A percentile compares a stretch with the other conserved stretches of the same genome.
Evolutionary conservation across 768 basidiomycete genomes (phyloP).

Genomic region (Ramaria rubella): DNA sequence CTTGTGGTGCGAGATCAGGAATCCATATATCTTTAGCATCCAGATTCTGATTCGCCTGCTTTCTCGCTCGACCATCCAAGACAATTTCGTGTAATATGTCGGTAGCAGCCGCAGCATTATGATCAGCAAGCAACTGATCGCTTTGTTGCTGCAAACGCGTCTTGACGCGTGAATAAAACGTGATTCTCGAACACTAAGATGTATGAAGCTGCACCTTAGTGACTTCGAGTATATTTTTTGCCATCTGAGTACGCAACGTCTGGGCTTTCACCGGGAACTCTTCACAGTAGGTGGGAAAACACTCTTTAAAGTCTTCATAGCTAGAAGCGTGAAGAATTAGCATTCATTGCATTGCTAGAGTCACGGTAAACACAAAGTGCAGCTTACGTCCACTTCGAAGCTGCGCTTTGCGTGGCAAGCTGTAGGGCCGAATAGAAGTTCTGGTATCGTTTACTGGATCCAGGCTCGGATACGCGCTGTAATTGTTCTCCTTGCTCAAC

Average conservation of each 20-base stretch:
- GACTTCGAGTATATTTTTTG: constrained; percentile 64
- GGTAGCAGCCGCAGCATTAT: constrained; percentile 60
- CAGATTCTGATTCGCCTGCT: constrained; percentile 32
- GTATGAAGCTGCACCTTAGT: constrained; percentile 31
- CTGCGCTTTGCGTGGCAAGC: constrained; percentile 47
- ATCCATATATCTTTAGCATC: constrained; percentile 55
- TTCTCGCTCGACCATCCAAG: constrained; percentile 55
- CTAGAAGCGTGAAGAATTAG: constrained; percentile 22
- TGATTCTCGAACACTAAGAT: background rate
- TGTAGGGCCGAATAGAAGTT: constrained; percentile 52
- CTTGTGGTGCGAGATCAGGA: constrained; percentile 54
- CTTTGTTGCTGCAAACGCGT: constrained; percentile 45
- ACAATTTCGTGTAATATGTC: constrained; percentile 66
- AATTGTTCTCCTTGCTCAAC: background rate
- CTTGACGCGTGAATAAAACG: background rate
- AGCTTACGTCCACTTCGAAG: constrained; percentile 54
- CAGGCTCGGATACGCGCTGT: constrained; percentile 12
- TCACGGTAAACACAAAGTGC: background rate
- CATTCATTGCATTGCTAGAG: background rate
- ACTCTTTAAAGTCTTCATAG: constrained; percentile 36
- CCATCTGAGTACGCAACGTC: constrained; percentile 49
- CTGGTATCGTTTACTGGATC: constrained; percentile 45
- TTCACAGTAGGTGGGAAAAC: constrained; percentile 59
- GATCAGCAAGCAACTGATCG: constrained; percentile 62
- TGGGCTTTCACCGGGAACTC: constrained; percentile 39